phyloP scores from a whole-genome alignment of 2,329 filamentous ascomycete genomes.

The Balansia obtecta region DNA sequence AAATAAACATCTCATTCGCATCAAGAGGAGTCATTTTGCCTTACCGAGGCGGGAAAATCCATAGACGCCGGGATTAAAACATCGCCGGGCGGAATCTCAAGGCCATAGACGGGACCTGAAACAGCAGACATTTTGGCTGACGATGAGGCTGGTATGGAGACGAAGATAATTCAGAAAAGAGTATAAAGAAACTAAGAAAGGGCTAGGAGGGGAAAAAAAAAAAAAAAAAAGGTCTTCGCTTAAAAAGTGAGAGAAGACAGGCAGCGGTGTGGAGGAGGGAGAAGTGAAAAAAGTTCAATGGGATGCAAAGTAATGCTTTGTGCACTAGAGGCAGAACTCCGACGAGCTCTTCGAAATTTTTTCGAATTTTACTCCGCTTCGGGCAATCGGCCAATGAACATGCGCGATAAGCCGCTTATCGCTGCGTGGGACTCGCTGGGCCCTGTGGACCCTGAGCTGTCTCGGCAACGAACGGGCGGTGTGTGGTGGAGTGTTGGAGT shows the following conservation, averaged over 20 bases:
- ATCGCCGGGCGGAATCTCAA: conserved; percentile 79
- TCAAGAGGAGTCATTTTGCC: conserved; percentile 22
- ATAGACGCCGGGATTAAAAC: conserved; percentile 67
- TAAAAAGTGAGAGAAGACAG: neutral
- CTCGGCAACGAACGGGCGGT: neutral
- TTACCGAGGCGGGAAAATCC: conserved; percentile 74
- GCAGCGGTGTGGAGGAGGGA: neutral
- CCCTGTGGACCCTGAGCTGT: neutral
- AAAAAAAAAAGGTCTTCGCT: neutral
- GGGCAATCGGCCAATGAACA: conserved; percentile 13
- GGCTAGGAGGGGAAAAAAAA: neutral
- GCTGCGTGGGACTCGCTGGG: neutral
- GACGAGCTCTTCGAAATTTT: conserved; percentile 20
- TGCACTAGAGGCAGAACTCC: neutral
- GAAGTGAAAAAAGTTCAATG: neutral
- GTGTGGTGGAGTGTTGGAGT: no score
- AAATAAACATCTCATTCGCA: no score
- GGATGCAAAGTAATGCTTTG: neutral
- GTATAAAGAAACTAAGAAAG: no score
- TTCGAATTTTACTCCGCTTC: conserved; percentile 8
- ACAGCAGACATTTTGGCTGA: conserved; percentile 39
- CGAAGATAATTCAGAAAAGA: neutral
- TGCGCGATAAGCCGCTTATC: conserved; percentile 20
- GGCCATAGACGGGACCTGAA: conserved; percentile 77
- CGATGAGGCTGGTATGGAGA: neutral